Evolutionary conservation across 306 rosid genomes (phyloP), one percentile per base, ranked within the genome.

Genomic region (Oemleria cerasiformis): DNA sequence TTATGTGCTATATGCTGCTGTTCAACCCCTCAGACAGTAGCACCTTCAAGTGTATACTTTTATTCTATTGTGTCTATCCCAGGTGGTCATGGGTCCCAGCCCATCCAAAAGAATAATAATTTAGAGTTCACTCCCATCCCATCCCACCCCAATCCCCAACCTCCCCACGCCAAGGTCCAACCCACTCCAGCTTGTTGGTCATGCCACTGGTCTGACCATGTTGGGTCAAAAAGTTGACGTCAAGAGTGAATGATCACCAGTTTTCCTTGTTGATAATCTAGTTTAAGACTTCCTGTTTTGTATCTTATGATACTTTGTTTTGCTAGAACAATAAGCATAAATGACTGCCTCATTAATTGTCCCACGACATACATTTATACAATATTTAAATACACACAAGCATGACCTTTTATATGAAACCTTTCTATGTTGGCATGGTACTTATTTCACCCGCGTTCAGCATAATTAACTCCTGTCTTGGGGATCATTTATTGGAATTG

Each of bases 401-500:
- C 4, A 7, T 5, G 30, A 54, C 11, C 30, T 8, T 54, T 54
- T 19, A 19, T 8, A 54, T 20, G 0, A 5, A 54, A 54, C 59
- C 30, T 20, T 15, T 54, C 20, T 20, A 7, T 54, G 55, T 20
- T 13, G 50, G 50, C 0, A 4, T 3, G 3, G 9, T 49, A 49
- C 19, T 53, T 53, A 6, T 53, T 19, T 53, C 23, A 19, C 25
- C 7, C 36, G 16, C 9, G 7, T 64, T 45, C 5, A 9, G 5
- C 39, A n/a, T 21, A 15, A 65, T 25, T 71, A 71, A 58, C 59
- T 36, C 51, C 40, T 68, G 8, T 21, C 57, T 13, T 30, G 57
- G 67, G 72, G 49, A 12, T 41, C 58, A 55, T 71, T 49, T 66
- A 4, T 20, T 44, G 65, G 71, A 68, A 76, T 76, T 75, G 87